Conservation (phyloP, 1,284 basidiomycete species). For the Fomitopsis palustris region DNA sequence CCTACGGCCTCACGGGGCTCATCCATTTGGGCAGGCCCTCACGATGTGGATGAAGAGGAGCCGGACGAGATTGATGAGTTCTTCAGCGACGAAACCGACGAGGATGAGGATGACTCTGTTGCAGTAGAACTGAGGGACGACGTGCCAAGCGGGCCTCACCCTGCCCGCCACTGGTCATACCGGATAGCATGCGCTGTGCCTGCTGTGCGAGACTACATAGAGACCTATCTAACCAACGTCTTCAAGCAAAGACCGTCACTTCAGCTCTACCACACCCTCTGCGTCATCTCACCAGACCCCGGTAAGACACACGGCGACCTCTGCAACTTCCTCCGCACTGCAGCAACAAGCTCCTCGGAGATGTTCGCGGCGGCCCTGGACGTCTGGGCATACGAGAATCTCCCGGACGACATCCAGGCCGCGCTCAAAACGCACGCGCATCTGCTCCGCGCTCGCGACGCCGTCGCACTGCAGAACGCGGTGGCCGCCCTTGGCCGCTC, state of each 20-base stretch:
- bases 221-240: slow-evolving; percentile 36
- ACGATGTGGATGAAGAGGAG: slow-evolving; percentile 20
- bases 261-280: slow-evolving; percentile 41
- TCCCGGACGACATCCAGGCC: slow-evolving; percentile 31
- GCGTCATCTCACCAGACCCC: slow-evolving; percentile 33
- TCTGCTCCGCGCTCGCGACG: slow-evolving; percentile 56
- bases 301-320: slow-evolving; percentile 31
- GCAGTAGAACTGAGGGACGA: slow-evolving; percentile 12
- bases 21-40: slow-evolving; percentile 10
- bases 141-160: slow-evolving; percentile 22
- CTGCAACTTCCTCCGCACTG: slow-evolving; percentile 31
- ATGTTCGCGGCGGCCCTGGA: slow-evolving; percentile 50
- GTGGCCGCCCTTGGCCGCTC: slow-evolving; percentile 34
- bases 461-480: slow-evolving; percentile 41
- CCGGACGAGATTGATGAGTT: slow-evolving; percentile 29
- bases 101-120: slow-evolving; percentile 18
- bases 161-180: slow-evolving; percentile 50
- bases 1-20: neutral
- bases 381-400: slow-evolving; percentile 39
- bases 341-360: slow-evolving; percentile 47
- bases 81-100: slow-evolving; percentile 17
- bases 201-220: slow-evolving; percentile 41
- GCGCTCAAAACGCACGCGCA: slow-evolving; percentile 46
- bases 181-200: slow-evolving; percentile 37
- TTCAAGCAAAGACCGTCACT: slow-evolving; percentile 49